Evolutionary conservation across 1,284 basidiomycete genomes (phyloP).

Genomic region (Tilletia horrida): DNA sequence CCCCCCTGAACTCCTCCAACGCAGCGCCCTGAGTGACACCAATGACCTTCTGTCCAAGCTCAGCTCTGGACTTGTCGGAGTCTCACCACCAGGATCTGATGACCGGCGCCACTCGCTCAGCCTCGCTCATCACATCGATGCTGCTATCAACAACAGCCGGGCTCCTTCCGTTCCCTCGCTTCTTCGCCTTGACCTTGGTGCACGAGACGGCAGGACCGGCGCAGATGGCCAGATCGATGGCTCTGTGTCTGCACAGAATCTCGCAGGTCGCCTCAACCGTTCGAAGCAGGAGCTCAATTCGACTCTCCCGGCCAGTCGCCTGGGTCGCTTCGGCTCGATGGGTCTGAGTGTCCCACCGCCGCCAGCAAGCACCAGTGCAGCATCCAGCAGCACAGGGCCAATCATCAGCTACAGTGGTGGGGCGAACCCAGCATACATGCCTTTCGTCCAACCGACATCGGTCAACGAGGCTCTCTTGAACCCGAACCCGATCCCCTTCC

Average conservation of each 20-base stretch:
- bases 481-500: conserved; percentile 49
- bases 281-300: neutral
- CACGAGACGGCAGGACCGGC: neutral
- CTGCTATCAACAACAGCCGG: conserved; percentile 13
- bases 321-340: neutral
- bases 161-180: neutral
- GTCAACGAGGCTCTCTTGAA: conserved; percentile 49
- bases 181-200: neutral
- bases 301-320: neutral
- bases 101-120: neutral
- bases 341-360: neutral
- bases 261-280: neutral
- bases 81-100: neutral
- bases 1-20: conserved; percentile 13
- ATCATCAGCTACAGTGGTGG: conserved; percentile 13
- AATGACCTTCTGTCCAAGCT: neutral
- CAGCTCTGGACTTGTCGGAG: neutral
- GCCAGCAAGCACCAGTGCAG: neutral
- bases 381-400: neutral
- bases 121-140: conserved; percentile 13
- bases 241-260: neutral
- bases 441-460: conserved; percentile 27
- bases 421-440: neutral
- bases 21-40: conserved; percentile 5
- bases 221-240: neutral